Percentiles rank a stretch among this genome's conserved stretches.
These are phyloP conservation scores for Neurospora cerealis DNA, from an alignment of 495 filamentous ascomycete species.

Conservation along the genomic window DNA sequence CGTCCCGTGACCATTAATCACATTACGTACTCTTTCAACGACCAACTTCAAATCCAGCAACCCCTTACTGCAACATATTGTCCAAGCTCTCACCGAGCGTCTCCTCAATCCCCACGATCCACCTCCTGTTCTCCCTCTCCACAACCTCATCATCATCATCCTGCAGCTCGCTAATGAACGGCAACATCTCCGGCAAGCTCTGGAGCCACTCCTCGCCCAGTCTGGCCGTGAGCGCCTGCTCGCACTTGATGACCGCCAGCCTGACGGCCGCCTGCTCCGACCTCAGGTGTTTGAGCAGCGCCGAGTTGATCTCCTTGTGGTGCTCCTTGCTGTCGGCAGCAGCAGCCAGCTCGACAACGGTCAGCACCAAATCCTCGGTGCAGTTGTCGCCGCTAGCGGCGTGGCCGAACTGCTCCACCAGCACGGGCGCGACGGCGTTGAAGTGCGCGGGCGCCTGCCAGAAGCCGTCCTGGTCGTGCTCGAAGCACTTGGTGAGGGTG, in stretches of 20 bases:
- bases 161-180: constrained; percentile 84
- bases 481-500: constrained; percentile 62
- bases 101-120: constrained; percentile 80
- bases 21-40: not conserved
- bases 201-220: constrained; percentile 89
- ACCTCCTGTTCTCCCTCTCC: constrained; percentile 74
- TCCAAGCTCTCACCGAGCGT: constrained; percentile 81
- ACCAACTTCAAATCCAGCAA: not conserved
- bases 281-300: constrained; percentile 64
- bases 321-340: constrained; percentile 73
- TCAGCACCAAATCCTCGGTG: constrained; percentile 33
- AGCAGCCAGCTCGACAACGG: constrained; percentile 70
- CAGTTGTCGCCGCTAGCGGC: constrained; percentile 34
- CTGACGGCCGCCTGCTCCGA: constrained; percentile 56
- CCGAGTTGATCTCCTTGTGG: constrained; percentile 72
- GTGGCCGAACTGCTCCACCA: constrained; percentile 58
- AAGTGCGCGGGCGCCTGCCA: constrained; percentile 91
- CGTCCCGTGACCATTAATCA: not conserved
- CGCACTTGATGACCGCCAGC: constrained; percentile 66
- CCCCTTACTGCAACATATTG: constrained; percentile 68
- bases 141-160: constrained; percentile 93
- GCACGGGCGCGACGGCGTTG: constrained; percentile 51
- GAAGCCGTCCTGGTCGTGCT: constrained; percentile 69
- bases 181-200: constrained; percentile 86
- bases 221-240: constrained; percentile 64